Base-by-base conservation (phyloP, 768 basidiomycete species). In the Hebeloma cylindrosporum region DNA sequence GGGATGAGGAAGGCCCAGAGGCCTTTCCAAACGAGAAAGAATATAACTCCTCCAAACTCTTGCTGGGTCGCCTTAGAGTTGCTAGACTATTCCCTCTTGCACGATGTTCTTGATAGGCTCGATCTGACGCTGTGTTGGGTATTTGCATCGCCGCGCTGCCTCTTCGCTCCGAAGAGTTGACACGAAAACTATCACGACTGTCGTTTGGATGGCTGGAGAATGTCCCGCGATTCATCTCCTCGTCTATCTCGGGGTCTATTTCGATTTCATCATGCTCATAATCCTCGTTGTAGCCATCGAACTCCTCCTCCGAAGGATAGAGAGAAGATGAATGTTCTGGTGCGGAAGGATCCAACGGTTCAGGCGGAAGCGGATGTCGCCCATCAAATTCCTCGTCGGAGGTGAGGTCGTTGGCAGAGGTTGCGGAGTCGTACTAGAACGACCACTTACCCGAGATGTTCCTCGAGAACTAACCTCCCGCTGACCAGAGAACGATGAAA, bases 81-180 rank as follows among this genome's bases (percentile, higher is more conserved):
- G 72, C 69, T 26, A 78, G 58, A 55, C 78, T 82, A 45, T 74
- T 77, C 57, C 84, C 84, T 32, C 80, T 69, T 43, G 77, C 73
- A 25, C 78, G 71, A 36, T 62, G 57, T 26, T 59, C 54, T 13
- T 27, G 46, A 35, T 53, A 58, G 3, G 41, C 45, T 38, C 40
- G 56, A 22, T 61, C 50, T 7, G 48, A 52, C 20, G 51, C 52
- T 3, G 61, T 57, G 13, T 69, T 72, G 13, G 81, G 77, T 9
- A 83, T 82, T 30, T 73, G 70, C 66, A 83, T 77, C n/a, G 84
- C 82, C 11, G 78, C 55, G 53, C 82, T 85, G 9, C 78, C 78
- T 46, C 78, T 70, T 43, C 80, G 71, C 29, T 54, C 49, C 6
- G 45, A 29, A 10, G 49, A 31, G 26, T 48, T 42, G 18, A 40